Conservation (phyloP, 441 rosid species). For the Erodium texanum region DNA sequence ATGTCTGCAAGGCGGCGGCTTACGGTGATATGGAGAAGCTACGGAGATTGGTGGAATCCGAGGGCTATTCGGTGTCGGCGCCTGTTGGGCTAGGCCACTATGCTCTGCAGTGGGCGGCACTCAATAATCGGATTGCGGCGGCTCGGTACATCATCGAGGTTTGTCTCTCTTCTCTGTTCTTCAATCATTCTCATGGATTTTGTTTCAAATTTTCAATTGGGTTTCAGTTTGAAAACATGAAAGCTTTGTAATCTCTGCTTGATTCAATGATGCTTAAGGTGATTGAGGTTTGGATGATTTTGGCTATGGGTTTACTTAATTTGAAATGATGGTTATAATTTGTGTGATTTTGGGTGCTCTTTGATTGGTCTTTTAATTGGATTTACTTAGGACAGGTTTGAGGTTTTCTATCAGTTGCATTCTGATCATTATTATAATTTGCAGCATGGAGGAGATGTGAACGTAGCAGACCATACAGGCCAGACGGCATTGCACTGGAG, state of each 20-base stretch:
- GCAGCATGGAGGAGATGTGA: constrained; percentile 89
- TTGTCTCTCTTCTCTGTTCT: too few species aligned
- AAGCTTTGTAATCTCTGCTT: not conserved
- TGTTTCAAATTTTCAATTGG: not conserved
- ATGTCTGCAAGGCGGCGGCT: constrained; percentile 83
- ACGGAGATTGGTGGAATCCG: constrained; percentile 74
- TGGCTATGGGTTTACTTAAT: constrained; percentile 10
- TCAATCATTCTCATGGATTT: not conserved
- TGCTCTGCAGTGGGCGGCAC: constrained; percentile 92
- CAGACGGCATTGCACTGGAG: constrained; percentile 98
- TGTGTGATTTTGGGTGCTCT: not conserved
- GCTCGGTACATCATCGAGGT: constrained; percentile 92
- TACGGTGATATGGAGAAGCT: constrained; percentile 90
- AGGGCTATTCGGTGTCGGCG: constrained; percentile 68
- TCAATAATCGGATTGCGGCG: constrained; percentile 81
- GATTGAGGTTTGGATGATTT: constrained; percentile 2
- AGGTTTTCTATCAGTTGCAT: not conserved
- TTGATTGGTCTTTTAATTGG: constrained; percentile 11
- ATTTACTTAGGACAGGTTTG: constrained; percentile 6
- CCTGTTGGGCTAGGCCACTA: constrained; percentile 78
- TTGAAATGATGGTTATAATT: not conserved
- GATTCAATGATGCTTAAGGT: not conserved
- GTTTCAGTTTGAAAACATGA: not conserved
- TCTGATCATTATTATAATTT: constrained; percentile 10
- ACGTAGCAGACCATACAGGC: constrained; percentile 75